Evolutionary conservation across 495 filamentous ascomycete genomes (phyloP).

Genomic region (Hypomontagnella submonticulosa): DNA sequence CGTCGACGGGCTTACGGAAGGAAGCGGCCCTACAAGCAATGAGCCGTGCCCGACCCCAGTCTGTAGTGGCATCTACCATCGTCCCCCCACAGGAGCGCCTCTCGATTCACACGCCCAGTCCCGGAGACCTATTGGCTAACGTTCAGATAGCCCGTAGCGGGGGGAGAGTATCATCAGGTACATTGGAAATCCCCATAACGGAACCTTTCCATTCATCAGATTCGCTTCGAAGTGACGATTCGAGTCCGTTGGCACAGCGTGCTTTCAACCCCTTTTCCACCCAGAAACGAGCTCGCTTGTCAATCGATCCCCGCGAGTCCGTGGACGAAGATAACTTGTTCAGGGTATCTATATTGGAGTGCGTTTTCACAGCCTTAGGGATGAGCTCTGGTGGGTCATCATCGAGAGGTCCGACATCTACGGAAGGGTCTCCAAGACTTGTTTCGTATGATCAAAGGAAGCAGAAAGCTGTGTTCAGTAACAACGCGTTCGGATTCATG

Average conservation of each 20-base stretch:
- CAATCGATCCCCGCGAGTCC: conserved; percentile 75
- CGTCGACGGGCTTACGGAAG: conserved; percentile 79
- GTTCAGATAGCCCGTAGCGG: conserved; percentile 76
- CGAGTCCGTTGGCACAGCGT: conserved; percentile 71
- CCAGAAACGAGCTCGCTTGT: conserved; percentile 62
- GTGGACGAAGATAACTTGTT: conserved; percentile 88
- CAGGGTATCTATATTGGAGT: conserved; percentile 89
- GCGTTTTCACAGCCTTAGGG: conserved; percentile 94
- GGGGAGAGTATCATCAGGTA: conserved; percentile 45
- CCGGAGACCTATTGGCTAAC: conserved; percentile 84
- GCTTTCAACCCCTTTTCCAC: conserved; percentile 66
- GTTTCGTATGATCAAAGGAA: conserved; percentile 85
- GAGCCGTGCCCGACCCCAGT: conserved; percentile 54
- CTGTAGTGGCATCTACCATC: conserved; percentile 45
- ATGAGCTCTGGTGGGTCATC: conserved; percentile 74
- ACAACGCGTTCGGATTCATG: conserved; percentile 94
- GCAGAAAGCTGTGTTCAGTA: conserved; percentile 82
- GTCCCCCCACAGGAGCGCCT: conserved; percentile 49
- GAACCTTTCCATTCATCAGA: conserved; percentile 50
- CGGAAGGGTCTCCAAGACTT: conserved; percentile 84
- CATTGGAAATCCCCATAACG: conserved; percentile 51
- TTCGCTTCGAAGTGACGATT: conserved; percentile 35
- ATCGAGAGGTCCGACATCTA: conserved; percentile 73
- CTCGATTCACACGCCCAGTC: conserved; percentile 62
- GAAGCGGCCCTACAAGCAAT: conserved; percentile 81